phyloP scores from a whole-genome alignment of 2,329 filamentous ascomycete genomes.

The Fusarium gaditjirri region DNA sequence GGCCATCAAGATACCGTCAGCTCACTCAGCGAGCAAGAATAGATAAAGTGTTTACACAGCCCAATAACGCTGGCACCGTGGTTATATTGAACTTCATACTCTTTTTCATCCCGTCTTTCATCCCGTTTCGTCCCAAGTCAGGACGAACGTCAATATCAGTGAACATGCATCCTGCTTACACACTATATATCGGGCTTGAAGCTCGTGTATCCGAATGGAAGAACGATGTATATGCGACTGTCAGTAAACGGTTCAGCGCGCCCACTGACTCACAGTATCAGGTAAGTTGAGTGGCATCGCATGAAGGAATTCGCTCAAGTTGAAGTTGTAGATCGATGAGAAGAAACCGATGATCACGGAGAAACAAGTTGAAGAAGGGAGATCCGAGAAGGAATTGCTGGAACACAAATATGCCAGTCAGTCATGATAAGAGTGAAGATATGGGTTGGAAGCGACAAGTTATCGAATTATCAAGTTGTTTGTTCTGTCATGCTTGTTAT shows the following conservation, averaged over 20 bases:
- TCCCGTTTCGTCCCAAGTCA: not conserved
- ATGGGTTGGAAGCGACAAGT: rapidly evolving
- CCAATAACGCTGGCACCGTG: not conserved
- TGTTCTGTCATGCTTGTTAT: not conserved
- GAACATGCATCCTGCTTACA: slow-evolving; percentile 28
- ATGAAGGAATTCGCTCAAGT: not conserved
- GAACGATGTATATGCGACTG: not conserved
- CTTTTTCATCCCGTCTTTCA: not conserved
- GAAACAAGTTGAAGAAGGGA: slow-evolving; percentile 14
- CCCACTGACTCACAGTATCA: not conserved
- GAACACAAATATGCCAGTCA: not conserved
- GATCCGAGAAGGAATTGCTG: not conserved
- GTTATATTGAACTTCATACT: not conserved
- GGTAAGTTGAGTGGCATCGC: not conserved
- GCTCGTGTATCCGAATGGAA: slow-evolving; percentile 11
- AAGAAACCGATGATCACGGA: slow-evolving; percentile 6
- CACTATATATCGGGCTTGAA: slow-evolving; percentile 17
- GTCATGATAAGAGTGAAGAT: not conserved
- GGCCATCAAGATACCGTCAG: not conserved
- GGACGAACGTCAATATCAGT: not conserved
- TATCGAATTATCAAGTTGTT: not conserved
- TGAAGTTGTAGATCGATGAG: slow-evolving; percentile 1
- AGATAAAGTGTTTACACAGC: slow-evolving; percentile 9
- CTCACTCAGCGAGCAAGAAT: slow-evolving; percentile 7
- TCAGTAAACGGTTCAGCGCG: not conserved